Evolutionary conservation across 768 basidiomycete species (phyloP).

Genomic region (Cystofilobasidium capitatum): DNA sequence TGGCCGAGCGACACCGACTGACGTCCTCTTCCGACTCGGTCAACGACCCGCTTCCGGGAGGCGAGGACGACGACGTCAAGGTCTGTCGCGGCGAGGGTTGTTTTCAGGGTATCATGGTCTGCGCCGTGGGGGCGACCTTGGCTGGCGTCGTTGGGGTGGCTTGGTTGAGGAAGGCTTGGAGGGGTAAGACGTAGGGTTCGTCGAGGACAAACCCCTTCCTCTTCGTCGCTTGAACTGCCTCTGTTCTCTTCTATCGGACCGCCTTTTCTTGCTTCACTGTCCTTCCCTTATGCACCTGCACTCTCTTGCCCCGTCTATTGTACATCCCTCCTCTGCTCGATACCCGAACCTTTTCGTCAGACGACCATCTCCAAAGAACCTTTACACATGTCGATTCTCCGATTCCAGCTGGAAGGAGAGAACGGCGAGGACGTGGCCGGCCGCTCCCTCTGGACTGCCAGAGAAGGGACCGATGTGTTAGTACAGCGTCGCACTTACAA

Average conservation of each 20-base stretch:
- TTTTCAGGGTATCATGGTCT: constrained; percentile 9
- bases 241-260: constrained; percentile 44
- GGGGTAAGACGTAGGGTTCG: neutral
- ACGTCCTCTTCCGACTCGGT: neutral
- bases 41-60: neutral
- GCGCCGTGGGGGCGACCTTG: neutral
- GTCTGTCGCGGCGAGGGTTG: constrained; percentile 6
- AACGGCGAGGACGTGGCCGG: constrained; percentile 77
- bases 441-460: constrained; percentile 82
- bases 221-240: neutral
- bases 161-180: constrained; percentile 9
- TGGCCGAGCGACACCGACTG: constrained; percentile 8
- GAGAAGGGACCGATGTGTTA: too few relatives aligned
- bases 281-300: too few relatives aligned
- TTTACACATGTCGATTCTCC: constrained; percentile 49
- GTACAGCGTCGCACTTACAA: constrained; percentile 8
- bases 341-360: too few relatives aligned
- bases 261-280: constrained; percentile 39
- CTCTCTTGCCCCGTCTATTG: constrained; percentile 23
- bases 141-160: neutral
- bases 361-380: too few relatives aligned
- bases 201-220: neutral
- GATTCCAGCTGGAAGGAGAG: constrained; percentile 77
- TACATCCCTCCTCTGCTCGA: too few relatives aligned
- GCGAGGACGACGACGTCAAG: constrained; percentile 1